Base-by-base conservation (phyloP, 148 eudicot genomes). In the Dysphania ambrosioides region DNA sequence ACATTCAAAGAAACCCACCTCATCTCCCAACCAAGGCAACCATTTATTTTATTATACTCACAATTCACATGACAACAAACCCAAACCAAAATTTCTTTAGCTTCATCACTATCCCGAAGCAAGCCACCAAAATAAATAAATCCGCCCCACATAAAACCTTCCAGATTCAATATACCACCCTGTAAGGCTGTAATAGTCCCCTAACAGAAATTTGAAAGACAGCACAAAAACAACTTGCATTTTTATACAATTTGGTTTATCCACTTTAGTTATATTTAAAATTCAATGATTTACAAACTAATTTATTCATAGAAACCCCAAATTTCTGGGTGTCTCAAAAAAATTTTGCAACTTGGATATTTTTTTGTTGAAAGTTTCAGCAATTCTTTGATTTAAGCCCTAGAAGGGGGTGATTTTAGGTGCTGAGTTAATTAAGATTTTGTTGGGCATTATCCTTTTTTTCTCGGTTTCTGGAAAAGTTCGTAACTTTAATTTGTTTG, bases 151-250 rank as follows among this genome's bases (percentile, higher is more conserved):
- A n/a, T n/a, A n/a, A n/a, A n/a, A n/a, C n/a, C n/a, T n/a, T n/a
- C n/a, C n/a, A n/a, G n/a, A n/a, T n/a, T n/a, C n/a, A n/a, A n/a
- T n/a, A n/a, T n/a, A n/a, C n/a, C n/a, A n/a, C n/a, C n/a, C n/a
- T n/a, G n/a, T n/a, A n/a, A n/a, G n/a, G n/a, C n/a, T n/a, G n/a
- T n/a, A n/a, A n/a, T n/a, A n/a, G n/a, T n/a, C n/a, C n/a, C n/a
- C n/a, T n/a, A n/a, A n/a, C n/a, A n/a, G n/a, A n/a, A n/a, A n/a
- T n/a, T n/a, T n/a, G n/a, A n/a, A n/a, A n/a, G 81, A 73, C 77
- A 79, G 77, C 77, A 59, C 31, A 61, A 44, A 57, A 66, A 79
- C 81, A 79, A 79, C 81, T 73, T 58, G 60, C 44, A 64, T 71
- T 72, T 32, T 42, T 1, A 4, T 26, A 34, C 40, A 57, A 31